Evolutionary conservation across 148 eudicot genomes (phyloP).

Genomic region (Nyssa sinensis): DNA sequence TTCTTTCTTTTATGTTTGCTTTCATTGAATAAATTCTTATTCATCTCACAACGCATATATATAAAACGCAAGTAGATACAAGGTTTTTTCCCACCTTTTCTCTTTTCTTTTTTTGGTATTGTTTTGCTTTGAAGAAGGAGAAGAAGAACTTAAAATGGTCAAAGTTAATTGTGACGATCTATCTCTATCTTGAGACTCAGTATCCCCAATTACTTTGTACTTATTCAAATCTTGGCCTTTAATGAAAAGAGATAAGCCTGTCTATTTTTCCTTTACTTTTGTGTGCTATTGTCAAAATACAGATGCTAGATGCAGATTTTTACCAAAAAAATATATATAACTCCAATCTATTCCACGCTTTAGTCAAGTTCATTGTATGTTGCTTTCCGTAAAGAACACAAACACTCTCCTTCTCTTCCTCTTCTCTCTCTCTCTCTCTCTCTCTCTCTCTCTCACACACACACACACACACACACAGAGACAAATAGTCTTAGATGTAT

Average conservation of each 20-base stretch:
- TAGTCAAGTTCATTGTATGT: constrained; percentile 7
- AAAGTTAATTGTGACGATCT: background rate
- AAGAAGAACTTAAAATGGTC: background rate
- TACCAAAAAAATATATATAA: background rate
- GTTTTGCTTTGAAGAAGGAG: background rate
- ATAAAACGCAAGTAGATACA: background rate
- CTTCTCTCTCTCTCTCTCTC: background rate
- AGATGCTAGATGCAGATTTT: background rate
- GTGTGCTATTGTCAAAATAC: background rate
- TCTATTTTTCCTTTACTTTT: background rate
- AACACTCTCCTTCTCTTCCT: background rate
- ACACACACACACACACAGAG: background rate
- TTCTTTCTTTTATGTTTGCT: no score
- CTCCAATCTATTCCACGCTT: background rate
- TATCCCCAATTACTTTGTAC: background rate
- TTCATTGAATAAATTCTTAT: no score
- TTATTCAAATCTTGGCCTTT: constrained; percentile 1
- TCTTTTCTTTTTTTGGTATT: background rate
- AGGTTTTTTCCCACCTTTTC: no score
- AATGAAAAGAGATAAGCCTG: constrained; percentile 3
- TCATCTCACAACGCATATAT: background rate
- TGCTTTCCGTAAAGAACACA: constrained; percentile 6
- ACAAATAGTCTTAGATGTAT: no score
- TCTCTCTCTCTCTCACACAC: background rate
- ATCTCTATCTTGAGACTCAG: background rate